Conservation (phyloP, 1,284 basidiomycete species). For the Cystobasidium slooffiae region DNA sequence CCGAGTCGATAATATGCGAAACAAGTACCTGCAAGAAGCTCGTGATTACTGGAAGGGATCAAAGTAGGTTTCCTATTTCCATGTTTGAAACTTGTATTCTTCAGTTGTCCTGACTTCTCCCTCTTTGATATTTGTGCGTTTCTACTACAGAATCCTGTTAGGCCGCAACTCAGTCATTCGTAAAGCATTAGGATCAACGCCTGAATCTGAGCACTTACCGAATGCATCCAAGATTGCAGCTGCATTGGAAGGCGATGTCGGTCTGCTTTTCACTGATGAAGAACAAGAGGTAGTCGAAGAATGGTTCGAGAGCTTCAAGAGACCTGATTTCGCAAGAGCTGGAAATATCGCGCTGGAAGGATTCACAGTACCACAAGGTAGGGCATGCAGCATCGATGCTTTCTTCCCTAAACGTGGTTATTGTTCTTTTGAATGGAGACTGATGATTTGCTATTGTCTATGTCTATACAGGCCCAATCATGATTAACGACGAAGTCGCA, state of each 20-base stretch:
- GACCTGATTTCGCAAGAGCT: slow-evolving; percentile 87
- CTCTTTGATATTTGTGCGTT: not conserved
- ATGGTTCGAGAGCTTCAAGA: slow-evolving; percentile 91
- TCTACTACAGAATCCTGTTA: slow-evolving; percentile 82
- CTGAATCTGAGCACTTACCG: slow-evolving; percentile 81
- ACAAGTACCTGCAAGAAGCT: slow-evolving; percentile 90
- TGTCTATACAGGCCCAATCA: slow-evolving; percentile 58
- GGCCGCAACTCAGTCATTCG: slow-evolving; percentile 92
- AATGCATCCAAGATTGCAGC: slow-evolving; percentile 80
- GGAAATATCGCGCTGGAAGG: slow-evolving; percentile 79
- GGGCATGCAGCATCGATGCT: slow-evolving; percentile 33
- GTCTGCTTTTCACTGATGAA: slow-evolving; percentile 87
- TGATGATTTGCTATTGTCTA: not conserved
- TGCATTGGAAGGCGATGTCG: slow-evolving; percentile 89
- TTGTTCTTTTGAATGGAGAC: not conserved
- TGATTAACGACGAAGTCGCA: slow-evolving; percentile 69
- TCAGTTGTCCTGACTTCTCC: not conserved
- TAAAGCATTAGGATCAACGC: slow-evolving; percentile 86
- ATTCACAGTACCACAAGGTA: slow-evolving; percentile 71
- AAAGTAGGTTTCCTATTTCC: slow-evolving; percentile 34
- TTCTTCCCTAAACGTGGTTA: not conserved
- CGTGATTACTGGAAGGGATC: slow-evolving; percentile 86
- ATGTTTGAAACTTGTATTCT: not conserved
- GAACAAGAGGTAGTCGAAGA: slow-evolving; percentile 84
- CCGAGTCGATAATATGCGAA: slow-evolving; percentile 91